A percentile compares a stretch with the other conserved stretches of the same genome.
These are phyloP conservation scores for Sanghuangporus sanghuang DNA, from an alignment of 1,284 basidiomycete genomes.

Conservation along the genomic window DNA sequence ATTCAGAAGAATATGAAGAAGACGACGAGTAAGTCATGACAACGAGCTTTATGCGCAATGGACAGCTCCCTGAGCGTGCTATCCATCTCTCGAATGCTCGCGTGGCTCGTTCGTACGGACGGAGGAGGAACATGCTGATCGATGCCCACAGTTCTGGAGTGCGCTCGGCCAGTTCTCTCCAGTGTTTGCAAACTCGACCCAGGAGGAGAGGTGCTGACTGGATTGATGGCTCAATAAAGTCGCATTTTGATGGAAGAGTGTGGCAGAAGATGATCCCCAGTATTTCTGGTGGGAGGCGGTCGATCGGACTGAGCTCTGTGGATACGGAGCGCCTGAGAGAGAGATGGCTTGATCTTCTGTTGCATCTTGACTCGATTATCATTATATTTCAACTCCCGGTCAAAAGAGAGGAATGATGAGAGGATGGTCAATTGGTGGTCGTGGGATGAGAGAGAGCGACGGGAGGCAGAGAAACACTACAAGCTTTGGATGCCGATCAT, in stretches of 20 bases:
- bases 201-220: slow-evolving; percentile 8
- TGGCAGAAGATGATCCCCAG: slow-evolving; percentile 16
- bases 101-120: slow-evolving; percentile 9
- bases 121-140: slow-evolving; percentile 13
- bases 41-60: slow-evolving; percentile 11
- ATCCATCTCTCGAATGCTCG: slow-evolving; percentile 13
- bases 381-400: not conserved
- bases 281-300: slow-evolving; percentile 14
- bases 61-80: slow-evolving; percentile 7
- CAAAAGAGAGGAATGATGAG: not conserved
- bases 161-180: slow-evolving; percentile 5
- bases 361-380: not conserved
- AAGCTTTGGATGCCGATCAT: not conserved
- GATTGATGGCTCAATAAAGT: slow-evolving; percentile 14
- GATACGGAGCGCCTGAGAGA: not conserved
- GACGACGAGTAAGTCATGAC: slow-evolving; percentile 1
- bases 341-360: not conserved
- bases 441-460: not conserved
- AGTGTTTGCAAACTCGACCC: slow-evolving; percentile 5
- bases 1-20: not conserved
- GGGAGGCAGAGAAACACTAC: not conserved
- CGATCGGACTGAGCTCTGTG: not conserved
- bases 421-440: not conserved
- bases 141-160: slow-evolving; percentile 16
- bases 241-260: slow-evolving; percentile 7